Evolutionary conservation across 1,139 yeast species (phyloP), one percentile per base, ranked within the genome.

Genomic region (Nakaseomyces glabratus): DNA sequence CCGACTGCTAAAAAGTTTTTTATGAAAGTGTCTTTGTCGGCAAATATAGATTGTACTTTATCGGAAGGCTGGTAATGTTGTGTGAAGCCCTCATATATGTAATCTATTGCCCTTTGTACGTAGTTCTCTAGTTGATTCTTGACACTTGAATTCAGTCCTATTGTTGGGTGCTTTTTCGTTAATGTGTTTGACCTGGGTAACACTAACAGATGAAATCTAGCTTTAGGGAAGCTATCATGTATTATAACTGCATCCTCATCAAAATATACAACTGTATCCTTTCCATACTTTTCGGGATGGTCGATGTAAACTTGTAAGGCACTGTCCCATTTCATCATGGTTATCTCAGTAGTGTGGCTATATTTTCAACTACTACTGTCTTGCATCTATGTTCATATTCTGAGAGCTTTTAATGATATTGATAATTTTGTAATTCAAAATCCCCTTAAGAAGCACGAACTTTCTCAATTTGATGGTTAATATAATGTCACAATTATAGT

Each of bases 151-250:
- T 57, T 47, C 39, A 81, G 68, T 1, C 70, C 82, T 14, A 59
- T 60, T 29, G 75, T 56, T 4, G 93, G 93, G 41, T 70, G 72
- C 13, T 47, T 39, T 14, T 46, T 54, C 3, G 81, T 66, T 17
- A 69, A 44, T 5, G 45, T 33, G 0, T 42, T 39, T 34, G 64
- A 61, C 39, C 77, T 60, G 1, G 93, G 88, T 20, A 82, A 55
- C 2, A 82, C 62, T 33, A 82, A 59, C 41, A 68, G 66, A 51
- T 82, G 94, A 17, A 72, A 61, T 11, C 60, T 46, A 1, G 88
- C 61, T 51, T 82, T 82, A 11, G 90, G 85, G 50, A 62, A 82
- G 32, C 54, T 54, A 52, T 82, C 93, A 31, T 59, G 58, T 14
- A 82, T 62, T 1, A 82, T 71, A 3, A 75, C 69, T 8, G 67